Base-by-base conservation (phyloP, 2,329 filamentous ascomycete genomes). In the Mycosphaerelloides madeirae region DNA sequence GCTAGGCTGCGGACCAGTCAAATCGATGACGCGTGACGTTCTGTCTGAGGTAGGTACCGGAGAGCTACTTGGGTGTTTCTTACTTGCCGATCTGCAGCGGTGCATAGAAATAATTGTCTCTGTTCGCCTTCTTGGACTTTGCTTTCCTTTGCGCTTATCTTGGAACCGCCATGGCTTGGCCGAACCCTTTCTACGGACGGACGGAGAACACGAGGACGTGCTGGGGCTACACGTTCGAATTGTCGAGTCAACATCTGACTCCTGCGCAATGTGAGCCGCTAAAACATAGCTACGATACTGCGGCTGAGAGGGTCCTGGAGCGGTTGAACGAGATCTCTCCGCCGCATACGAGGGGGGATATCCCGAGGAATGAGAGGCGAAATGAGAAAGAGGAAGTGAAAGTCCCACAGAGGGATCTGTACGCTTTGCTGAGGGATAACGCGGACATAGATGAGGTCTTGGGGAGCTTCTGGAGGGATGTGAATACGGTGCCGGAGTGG, bases 401-500 rank as follows among this genome's bases (percentile, higher is more conserved):
- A 15, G 44, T 41, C 12, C 55, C 60, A 9, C 52, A 70, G 31
- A 64, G 80, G 55, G 84, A 88, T 56, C 61, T 87, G 1, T 87
- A 84, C 58, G 69, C 68, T 9, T 64, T 87, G 7, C 65, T 91
- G 1, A 67, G 71, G 55, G 72, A 83, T 5, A 72, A 88, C 61
- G 70, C 73, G 8, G 61, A 67, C 2, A 68, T 72, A 5, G 77
- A 90, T 54, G 68, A 75, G 18, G 75, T 77, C 31, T 67, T 82
- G 16, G 57, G 63, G 6, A 55, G 75, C 42, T 67, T 91, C 7
- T 90, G 85, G 85, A 62, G 66, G 0, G 73, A 88, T 58, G 72
- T 85, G 44, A 83, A 80, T 45, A 80, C 75, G 0, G 66, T 87
- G 3, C 86, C 85, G 0, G 71, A 77, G 84, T 90, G 85, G 85